A percentile compares a stretch with the other conserved stretches of the same genome.
phyloP scores from a whole-genome alignment of 768 basidiomycete genomes.

The Megacollybia marginata region DNA sequence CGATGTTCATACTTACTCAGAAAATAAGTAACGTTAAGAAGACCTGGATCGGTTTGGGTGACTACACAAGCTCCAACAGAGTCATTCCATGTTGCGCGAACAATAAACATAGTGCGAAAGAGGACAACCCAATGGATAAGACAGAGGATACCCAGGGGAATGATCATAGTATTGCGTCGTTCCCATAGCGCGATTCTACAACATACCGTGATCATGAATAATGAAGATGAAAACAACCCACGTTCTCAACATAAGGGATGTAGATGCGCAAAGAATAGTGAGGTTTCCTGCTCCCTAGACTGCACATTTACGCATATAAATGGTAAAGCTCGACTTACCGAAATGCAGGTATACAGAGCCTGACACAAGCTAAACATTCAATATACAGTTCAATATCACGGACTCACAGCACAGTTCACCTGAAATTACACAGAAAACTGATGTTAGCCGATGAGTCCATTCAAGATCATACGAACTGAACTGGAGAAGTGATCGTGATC shows the following conservation, averaged over 20 bases:
- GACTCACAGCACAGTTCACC: slow-evolving; percentile 53
- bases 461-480: slow-evolving; percentile 13
- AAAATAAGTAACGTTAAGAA: slow-evolving; percentile 62
- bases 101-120: slow-evolving; percentile 65
- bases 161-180: slow-evolving; percentile 40
- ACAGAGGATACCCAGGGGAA: slow-evolving; percentile 45
- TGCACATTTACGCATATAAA: not conserved
- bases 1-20: slow-evolving; percentile 44
- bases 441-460: not conserved
- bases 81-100: slow-evolving; percentile 47
- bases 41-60: slow-evolving; percentile 40
- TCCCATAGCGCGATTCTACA: slow-evolving; percentile 66
- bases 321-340: slow-evolving; percentile 27
- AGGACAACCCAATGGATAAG: slow-evolving; percentile 60
- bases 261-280: slow-evolving; percentile 58
- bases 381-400: too few species aligned
- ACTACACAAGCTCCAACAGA: slow-evolving; percentile 38
- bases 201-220: slow-evolving; percentile 4
- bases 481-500: slow-evolving; percentile 40
- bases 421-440: too few species aligned
- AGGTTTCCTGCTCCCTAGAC: slow-evolving; percentile 56
- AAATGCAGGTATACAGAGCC: slow-evolving; percentile 65
- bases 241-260: slow-evolving; percentile 67
- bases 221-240: slow-evolving; percentile 19
- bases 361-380: slow-evolving; percentile 12